A percentile compares a stretch with the other conserved stretches of the same genome.
Conservation (phyloP, 495 filamentous ascomycete genomes). For the Aspergillus sclerotiicarbonarius region DNA sequence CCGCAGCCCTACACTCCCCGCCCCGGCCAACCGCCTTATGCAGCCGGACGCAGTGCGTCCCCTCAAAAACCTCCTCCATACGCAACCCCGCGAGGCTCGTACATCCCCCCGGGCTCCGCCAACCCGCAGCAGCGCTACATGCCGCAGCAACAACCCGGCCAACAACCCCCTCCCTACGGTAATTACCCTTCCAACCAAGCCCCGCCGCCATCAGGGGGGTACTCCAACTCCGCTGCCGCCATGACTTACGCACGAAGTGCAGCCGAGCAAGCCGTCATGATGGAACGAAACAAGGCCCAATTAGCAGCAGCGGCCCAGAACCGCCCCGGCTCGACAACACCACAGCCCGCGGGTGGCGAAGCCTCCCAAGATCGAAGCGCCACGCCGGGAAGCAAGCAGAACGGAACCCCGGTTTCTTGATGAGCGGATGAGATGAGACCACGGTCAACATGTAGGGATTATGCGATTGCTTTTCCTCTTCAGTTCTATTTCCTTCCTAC, state of each 20-base stretch:
- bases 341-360: slow-evolving; percentile 34
- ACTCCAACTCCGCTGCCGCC: slow-evolving; percentile 42
- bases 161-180: slow-evolving; percentile 23
- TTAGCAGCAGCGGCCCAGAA: slow-evolving; percentile 25
- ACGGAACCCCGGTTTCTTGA: slow-evolving; percentile 42
- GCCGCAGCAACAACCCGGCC: slow-evolving; percentile 25
- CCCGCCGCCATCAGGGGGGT: slow-evolving; percentile 32
- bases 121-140: slow-evolving; percentile 31
- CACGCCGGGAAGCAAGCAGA: slow-evolving; percentile 41
- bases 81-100: slow-evolving; percentile 24
- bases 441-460: not conserved
- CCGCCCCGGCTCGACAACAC: slow-evolving; percentile 34
- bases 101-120: slow-evolving; percentile 21
- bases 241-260: slow-evolving; percentile 43
- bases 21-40: slow-evolving; percentile 38
- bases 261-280: slow-evolving; percentile 46
- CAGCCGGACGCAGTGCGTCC: slow-evolving; percentile 32
- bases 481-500: not conserved
- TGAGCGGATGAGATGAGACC: slow-evolving; percentile 10
- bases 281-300: slow-evolving; percentile 47
- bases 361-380: slow-evolving; percentile 38
- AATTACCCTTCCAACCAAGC: slow-evolving; percentile 27
- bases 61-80: slow-evolving; percentile 34
- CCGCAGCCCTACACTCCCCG: slow-evolving; percentile 42
- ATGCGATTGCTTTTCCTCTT: not conserved